Conservation (phyloP, 371 early-diverging fungal genomes). For the Globomyces sp. region DNA sequence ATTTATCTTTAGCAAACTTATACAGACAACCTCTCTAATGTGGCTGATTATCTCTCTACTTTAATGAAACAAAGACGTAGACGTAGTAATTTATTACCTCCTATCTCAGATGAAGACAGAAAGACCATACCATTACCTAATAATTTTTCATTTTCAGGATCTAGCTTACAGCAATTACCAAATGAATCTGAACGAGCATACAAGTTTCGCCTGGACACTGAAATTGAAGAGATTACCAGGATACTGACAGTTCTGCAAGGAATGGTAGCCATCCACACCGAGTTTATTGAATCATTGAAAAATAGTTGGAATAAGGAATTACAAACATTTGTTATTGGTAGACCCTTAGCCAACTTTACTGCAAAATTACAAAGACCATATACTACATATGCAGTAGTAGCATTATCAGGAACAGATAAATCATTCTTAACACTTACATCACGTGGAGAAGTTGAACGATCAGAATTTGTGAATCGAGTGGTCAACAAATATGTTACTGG, state of each 20-base stretch:
- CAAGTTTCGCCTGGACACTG: conserved; percentile 29
- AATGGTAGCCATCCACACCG: conserved; percentile 26
- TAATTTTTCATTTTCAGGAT: background rate
- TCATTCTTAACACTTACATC: background rate
- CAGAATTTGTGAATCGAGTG: conserved; percentile 17
- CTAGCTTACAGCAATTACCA: conserved; percentile 2
- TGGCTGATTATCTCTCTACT: conserved; percentile 30
- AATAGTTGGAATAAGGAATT: conserved; percentile 8
- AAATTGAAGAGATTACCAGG: conserved; percentile 30
- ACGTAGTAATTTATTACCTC: conserved; percentile 21
- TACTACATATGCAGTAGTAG: conserved; percentile 28
- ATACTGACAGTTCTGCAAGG: conserved; percentile 28
- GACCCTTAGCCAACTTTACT: conserved; percentile 23
- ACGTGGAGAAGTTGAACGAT: conserved; percentile 13
- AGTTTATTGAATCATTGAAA: conserved; percentile 23
- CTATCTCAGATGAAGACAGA: conserved; percentile 4
- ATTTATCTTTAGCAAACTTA: conserved; percentile 31
- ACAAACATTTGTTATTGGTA: conserved; percentile 20
- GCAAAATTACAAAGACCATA: conserved; percentile 16
- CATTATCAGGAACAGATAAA: conserved; percentile 18
- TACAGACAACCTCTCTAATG: conserved; percentile 28
- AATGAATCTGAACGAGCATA: conserved; percentile 25
- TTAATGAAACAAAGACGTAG: conserved; percentile 30
- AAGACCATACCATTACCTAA: conserved; percentile 7
- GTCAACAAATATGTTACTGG: conserved; percentile 10